phyloP scores from a whole-genome alignment of 495 filamentous ascomycete genomes.

The Xylaria palmicola region DNA sequence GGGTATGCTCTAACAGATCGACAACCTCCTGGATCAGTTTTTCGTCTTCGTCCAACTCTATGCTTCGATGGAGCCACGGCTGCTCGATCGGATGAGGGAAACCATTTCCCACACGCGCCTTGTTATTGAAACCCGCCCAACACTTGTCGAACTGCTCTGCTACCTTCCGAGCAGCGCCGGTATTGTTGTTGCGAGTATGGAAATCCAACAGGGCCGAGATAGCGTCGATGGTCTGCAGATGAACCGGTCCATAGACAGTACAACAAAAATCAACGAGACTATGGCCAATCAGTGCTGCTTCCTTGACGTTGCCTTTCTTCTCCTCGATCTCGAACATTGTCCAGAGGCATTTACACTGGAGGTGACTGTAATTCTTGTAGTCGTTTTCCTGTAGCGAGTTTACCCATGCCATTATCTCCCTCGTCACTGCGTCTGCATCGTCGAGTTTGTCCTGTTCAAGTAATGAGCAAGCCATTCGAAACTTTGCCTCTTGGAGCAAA shows the following conservation, averaged over 20 bases:
- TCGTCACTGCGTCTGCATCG: conserved; percentile 19
- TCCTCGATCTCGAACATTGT: conserved; percentile 28
- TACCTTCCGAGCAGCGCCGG: conserved; percentile 16
- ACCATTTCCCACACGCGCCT: conserved; percentile 8
- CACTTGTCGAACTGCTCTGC: conserved; percentile 18
- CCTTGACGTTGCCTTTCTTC: conserved; percentile 16
- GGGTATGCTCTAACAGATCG: conserved; percentile 21
- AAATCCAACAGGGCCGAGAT: conserved; percentile 29
- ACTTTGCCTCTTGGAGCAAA: conserved; percentile 26
- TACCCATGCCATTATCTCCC: conserved; percentile 25
- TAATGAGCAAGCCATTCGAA: conserved; percentile 22
- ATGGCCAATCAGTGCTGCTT: conserved; percentile 19
- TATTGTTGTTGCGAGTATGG: conserved; percentile 18
- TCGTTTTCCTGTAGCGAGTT: conserved; percentile 6
- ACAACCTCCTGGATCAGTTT: conserved; percentile 22
- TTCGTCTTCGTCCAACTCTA: conserved; percentile 25
- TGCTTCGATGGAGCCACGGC: conserved; percentile 28
- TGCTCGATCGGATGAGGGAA: conserved; percentile 30
- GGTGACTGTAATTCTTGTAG: conserved; percentile 10
- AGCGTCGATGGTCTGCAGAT: conserved; percentile 29
- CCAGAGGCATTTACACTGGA: conserved; percentile 27
- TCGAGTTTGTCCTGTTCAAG: conserved; percentile 17
- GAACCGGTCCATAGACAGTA: conserved; percentile 22
- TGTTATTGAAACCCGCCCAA: conserved; percentile 18
- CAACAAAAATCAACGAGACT: conserved; percentile 20